Evolutionary conservation across 257 asterid species (phyloP).

Genomic region (Verbena officinalis): DNA sequence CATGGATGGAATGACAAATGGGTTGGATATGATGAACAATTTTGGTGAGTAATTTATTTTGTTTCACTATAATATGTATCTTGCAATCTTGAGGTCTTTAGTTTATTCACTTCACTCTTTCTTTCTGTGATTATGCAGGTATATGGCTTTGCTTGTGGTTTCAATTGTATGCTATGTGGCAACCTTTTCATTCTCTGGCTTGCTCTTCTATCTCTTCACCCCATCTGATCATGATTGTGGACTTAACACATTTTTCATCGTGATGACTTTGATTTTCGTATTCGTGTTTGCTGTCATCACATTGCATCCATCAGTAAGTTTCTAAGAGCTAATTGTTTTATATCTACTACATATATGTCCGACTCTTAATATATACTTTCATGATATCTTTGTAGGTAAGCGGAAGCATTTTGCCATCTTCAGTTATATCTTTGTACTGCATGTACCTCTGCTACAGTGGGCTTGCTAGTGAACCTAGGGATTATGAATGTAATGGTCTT

Average conservation of each 20-base stretch:
- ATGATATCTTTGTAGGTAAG: conserved; percentile 58
- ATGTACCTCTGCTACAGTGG: conserved; percentile 96
- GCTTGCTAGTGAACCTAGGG: conserved; percentile 91
- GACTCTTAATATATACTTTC: conserved; percentile 17
- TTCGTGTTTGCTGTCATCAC: conserved; percentile 76
- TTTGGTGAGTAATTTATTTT: conserved; percentile 59
- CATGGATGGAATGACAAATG: conserved; percentile 97
- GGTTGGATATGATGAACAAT: conserved; percentile 93
- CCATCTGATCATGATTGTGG: conserved; percentile 97
- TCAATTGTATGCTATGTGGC: conserved; percentile 88
- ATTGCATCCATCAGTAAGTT: conserved; percentile 84
- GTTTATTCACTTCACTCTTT: neutral
- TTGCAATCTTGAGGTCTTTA: conserved; percentile 8
- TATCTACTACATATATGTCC: neutral
- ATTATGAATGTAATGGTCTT: conserved; percentile 82
- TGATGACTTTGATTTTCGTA: conserved; percentile 65
- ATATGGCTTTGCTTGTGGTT: conserved; percentile 76
- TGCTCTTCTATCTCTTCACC: conserved; percentile 81
- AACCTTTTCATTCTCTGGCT: conserved; percentile 72
- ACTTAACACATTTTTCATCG: conserved; percentile 82
- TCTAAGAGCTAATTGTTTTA: neutral
- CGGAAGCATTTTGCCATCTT: conserved; percentile 91
- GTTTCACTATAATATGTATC: neutral
- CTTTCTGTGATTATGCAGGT: conserved; percentile 52
- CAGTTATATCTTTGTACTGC: conserved; percentile 87